Evolutionary conservation across 352 stramenopile genomes (phyloP), one percentile per base, ranked within the genome.

Genomic region (Phytophthora capsici): DNA sequence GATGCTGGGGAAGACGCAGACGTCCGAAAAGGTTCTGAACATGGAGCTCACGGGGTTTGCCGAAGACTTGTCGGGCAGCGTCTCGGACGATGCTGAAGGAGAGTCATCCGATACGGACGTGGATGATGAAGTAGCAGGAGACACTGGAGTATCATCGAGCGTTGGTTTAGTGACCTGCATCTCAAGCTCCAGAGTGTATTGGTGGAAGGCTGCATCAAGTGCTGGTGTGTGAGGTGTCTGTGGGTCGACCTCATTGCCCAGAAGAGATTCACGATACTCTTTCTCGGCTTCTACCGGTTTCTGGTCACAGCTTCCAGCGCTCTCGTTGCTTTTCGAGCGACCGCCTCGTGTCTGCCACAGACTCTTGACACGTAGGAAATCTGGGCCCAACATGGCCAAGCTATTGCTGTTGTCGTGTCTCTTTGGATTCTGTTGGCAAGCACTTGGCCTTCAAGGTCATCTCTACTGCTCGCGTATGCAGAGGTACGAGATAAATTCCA

Each of bases 281-380:
- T 37, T n/a, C 16, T 59, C 47, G 2, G 17, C 49, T 44, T 41
- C 25, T 16, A 22, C 22, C 25, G 26, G 16, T 40, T 20, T 28
- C 19, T 32, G 34, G 13, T 60, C 47, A 55, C 54, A 51, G 3
- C 9, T 43, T 67, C 30, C 17, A 13, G 34, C 32, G 23, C 20
- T 66, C 10, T 56, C 51, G n/a, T 47, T 53, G 40, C 69, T 83
- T 55, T 66, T 68, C 9, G 74, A 75, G 22, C 77, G 71, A 36
- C 70, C 60, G 17, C 74, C 57, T n/a, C 82, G 84, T 48, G 77
- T 84, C 51, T 87, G 78, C 84, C 84, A 93, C 22, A 93, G 73
- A 40, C 49, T 89, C 53, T 88, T 88, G 38, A 86, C 80, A 57
- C 62, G 45, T 41, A 57, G 46, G 46, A 72, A 72, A 17, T 73